Evolutionary conservation across 1,139 yeast genomes (phyloP).

Genomic region (Maudiozyma humilis): DNA sequence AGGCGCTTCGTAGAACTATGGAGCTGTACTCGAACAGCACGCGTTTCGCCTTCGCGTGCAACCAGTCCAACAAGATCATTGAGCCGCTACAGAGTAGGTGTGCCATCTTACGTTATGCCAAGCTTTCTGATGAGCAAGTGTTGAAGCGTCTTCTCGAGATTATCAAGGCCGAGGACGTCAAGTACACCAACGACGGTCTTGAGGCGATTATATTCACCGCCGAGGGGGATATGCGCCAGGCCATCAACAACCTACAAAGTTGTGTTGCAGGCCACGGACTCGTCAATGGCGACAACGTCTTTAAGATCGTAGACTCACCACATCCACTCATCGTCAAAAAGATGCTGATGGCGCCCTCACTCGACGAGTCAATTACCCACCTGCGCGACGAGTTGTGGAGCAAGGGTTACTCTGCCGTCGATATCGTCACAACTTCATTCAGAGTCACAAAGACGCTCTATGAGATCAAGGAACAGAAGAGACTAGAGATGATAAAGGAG

Average conservation of each 20-base stretch:
- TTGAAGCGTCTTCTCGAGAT: slow-evolving; percentile 68
- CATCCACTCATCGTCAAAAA: slow-evolving; percentile 81
- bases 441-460: slow-evolving; percentile 73
- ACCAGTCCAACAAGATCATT: slow-evolving; percentile 85
- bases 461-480: slow-evolving; percentile 54
- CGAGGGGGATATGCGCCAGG: slow-evolving; percentile 99
- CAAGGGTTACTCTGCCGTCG: slow-evolving; percentile 90
- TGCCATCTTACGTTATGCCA: slow-evolving; percentile 81
- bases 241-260: slow-evolving; percentile 85
- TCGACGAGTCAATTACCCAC: slow-evolving; percentile 62
- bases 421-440: slow-evolving; percentile 84
- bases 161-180: slow-evolving; percentile 58
- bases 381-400: slow-evolving; percentile 63
- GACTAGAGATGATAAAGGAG: slow-evolving; percentile 72
- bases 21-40: slow-evolving; percentile 91
- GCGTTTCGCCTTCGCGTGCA: slow-evolving; percentile 95
- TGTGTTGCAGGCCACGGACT: slow-evolving; percentile 90
- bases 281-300: slow-evolving; percentile 85
- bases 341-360: slow-evolving; percentile 54
- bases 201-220: slow-evolving; percentile 94
- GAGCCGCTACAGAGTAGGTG: slow-evolving; percentile 97
- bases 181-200: slow-evolving; percentile 82
- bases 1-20: slow-evolving; percentile 95
- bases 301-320: slow-evolving; percentile 93
- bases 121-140: slow-evolving; percentile 78